phyloP scores from a whole-genome alignment of 352 stramenopile genomes.

The Globisporangium lucens region DNA sequence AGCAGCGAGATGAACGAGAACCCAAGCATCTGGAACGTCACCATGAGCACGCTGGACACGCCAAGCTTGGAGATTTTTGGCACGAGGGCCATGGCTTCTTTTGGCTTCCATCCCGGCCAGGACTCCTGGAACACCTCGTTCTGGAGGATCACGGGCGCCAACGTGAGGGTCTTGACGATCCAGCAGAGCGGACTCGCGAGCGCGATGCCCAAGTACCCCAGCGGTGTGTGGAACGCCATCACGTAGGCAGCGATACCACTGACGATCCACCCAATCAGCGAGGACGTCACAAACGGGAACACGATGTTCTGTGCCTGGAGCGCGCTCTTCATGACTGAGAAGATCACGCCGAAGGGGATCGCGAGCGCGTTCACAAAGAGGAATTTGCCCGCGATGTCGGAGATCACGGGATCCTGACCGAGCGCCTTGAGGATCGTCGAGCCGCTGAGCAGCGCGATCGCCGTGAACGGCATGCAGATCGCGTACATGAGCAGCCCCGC shows the following conservation, averaged over 20 bases:
- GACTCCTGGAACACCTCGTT: not conserved
- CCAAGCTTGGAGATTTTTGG: conserved; percentile 18
- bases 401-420: too few relatives aligned
- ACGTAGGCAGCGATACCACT: not conserved
- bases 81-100: conserved; percentile 19
- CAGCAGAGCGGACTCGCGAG: not conserved
- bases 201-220: not conserved
- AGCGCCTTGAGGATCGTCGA: too few relatives aligned
- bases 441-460: too few relatives aligned
- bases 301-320: not conserved
- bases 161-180: not conserved
- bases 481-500: too few relatives aligned
- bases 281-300: not conserved
- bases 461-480: too few relatives aligned
- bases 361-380: too few relatives aligned
- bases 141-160: not conserved
- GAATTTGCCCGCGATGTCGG: too few relatives aligned
- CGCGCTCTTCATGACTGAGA: not conserved
- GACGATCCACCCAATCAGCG: not conserved
- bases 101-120: conserved; percentile 18
- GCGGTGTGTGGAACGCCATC: not conserved
- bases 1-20: conserved; percentile 19
- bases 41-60: conserved; percentile 19
- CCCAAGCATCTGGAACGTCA: conserved; percentile 18
- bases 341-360: too few relatives aligned